A percentile compares a stretch with the other conserved stretches of the same genome.
These are phyloP conservation scores for Amoebophrya sp. DNA, from an alignment of 169 alveolate species.

Conservation along the genomic window DNA sequence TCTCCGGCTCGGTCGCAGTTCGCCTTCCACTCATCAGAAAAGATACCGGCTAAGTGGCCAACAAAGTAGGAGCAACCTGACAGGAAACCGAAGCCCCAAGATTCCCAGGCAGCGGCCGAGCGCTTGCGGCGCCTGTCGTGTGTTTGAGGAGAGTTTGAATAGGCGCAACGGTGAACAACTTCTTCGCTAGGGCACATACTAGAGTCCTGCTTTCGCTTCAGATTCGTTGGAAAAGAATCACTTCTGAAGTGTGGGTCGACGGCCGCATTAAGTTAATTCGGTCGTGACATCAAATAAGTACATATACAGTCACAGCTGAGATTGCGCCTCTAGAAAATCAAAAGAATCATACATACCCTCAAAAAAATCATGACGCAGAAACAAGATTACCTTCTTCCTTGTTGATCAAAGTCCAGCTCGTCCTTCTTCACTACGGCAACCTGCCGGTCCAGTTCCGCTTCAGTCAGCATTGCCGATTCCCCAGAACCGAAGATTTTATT, in stretches of 20 bases:
- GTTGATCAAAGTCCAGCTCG: background rate
- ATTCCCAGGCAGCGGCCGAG: background rate
- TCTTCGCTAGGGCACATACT: background rate
- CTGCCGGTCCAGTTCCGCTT: background rate
- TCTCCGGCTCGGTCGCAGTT: background rate
- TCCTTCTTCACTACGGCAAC: background rate
- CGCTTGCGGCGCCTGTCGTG: background rate
- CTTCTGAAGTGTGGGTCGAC: too few relatives aligned
- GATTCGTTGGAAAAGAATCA: too few relatives aligned
- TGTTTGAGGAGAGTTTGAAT: too few relatives aligned
- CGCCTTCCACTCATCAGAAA: background rate
- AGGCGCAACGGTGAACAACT: background rate
- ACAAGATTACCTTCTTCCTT: background rate
- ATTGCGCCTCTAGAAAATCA: too few relatives aligned
- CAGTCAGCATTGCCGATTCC: background rate
- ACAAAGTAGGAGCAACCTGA: background rate
- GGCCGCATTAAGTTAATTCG: too few relatives aligned
- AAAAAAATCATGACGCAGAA: background rate
- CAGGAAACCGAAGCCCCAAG: background rate
- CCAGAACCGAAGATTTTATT: background rate
- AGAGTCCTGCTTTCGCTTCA: too few relatives aligned
- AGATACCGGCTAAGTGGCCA: background rate
- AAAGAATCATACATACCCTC: too few relatives aligned
- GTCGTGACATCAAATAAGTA: too few relatives aligned
- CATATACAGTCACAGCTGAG: too few relatives aligned